Evolutionary conservation across 2,329 filamentous ascomycete genomes (phyloP).

Genomic region (Arthroderma uncinatum): DNA sequence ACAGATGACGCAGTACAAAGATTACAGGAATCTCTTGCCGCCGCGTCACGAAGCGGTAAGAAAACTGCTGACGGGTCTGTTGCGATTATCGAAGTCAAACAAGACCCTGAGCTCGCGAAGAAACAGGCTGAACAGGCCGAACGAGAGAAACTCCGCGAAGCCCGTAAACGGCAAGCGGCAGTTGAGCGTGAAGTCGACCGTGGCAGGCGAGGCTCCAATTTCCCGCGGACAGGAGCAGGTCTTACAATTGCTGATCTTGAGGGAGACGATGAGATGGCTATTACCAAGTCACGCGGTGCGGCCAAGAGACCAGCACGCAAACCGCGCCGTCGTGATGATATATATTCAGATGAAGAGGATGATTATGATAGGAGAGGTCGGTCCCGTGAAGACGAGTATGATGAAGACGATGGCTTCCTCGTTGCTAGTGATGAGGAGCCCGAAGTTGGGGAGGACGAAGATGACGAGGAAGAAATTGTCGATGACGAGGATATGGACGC

Average conservation of each 20-base stretch:
- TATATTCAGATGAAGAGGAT: constrained; percentile 41
- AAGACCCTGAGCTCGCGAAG: constrained; percentile 52
- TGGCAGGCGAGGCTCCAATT: constrained; percentile 38
- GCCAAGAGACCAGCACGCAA: constrained; percentile 26
- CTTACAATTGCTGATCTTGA: constrained; percentile 48
- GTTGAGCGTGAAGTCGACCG: constrained; percentile 46
- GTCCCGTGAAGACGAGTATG: constrained; percentile 66
- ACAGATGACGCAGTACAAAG: constrained; percentile 51
- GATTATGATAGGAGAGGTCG: constrained; percentile 36
- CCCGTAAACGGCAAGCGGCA: constrained; percentile 45
- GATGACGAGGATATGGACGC: constrained; percentile 38
- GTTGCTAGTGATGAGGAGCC: constrained; percentile 40
- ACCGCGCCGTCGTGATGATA: constrained; percentile 37
- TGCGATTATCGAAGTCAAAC: constrained; percentile 47
- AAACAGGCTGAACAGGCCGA: constrained; percentile 50
- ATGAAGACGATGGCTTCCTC: constrained; percentile 71
- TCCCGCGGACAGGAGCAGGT: constrained; percentile 38
- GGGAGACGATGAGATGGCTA: constrained; percentile 42
- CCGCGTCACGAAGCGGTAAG: constrained; percentile 43
- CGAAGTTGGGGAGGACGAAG: constrained; percentile 36
- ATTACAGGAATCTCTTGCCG: constrained; percentile 50
- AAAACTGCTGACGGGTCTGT: constrained; percentile 41
- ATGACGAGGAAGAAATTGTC: constrained; percentile 31
- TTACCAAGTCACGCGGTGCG: constrained; percentile 29
- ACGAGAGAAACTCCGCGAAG: constrained; percentile 45